These are phyloP conservation scores for Aspergillus sp. DNA, from an alignment of 2,329 filamentous ascomycete genomes.

Conservation along the genomic window DNA sequence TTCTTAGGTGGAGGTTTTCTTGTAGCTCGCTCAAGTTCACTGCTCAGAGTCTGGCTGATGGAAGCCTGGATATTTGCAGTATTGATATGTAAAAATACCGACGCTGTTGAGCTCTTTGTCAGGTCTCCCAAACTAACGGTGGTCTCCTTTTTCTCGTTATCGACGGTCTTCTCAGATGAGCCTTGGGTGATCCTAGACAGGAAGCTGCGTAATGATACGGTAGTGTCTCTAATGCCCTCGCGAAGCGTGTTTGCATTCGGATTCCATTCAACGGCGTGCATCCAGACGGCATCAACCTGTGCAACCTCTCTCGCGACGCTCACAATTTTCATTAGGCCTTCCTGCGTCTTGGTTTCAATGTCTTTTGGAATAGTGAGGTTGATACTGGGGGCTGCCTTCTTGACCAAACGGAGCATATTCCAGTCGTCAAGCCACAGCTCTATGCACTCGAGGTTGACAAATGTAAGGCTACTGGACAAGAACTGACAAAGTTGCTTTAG, in stretches of 20 bases:
- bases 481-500: slow-evolving; percentile 87
- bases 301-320: slow-evolving; percentile 82
- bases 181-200: slow-evolving; percentile 73
- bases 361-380: slow-evolving; percentile 73
- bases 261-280: slow-evolving; percentile 86
- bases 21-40: slow-evolving; percentile 89
- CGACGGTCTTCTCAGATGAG: slow-evolving; percentile 38
- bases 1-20: slow-evolving; percentile 93
- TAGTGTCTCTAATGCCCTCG: slow-evolving; percentile 42
- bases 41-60: slow-evolving; percentile 69
- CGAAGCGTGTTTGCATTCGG: slow-evolving; percentile 49
- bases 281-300: slow-evolving; percentile 87
- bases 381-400: slow-evolving; percentile 79
- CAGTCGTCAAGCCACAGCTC: slow-evolving; percentile 91
- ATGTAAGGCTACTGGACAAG: slow-evolving; percentile 89
- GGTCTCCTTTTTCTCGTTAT: slow-evolving; percentile 55
- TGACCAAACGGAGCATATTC: slow-evolving; percentile 73
- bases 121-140: slow-evolving; percentile 70
- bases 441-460: slow-evolving; percentile 83
- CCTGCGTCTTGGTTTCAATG: slow-evolving; percentile 77
- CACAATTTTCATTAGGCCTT: slow-evolving; percentile 82
- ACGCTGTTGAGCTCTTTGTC: slow-evolving; percentile 67
- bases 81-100: slow-evolving; percentile 85
- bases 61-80: slow-evolving; percentile 79
- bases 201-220: slow-evolving; percentile 71